Evolutionary conservation across 179 eudicot species (phyloP).

Genomic region (Vitellaria paradoxa): DNA sequence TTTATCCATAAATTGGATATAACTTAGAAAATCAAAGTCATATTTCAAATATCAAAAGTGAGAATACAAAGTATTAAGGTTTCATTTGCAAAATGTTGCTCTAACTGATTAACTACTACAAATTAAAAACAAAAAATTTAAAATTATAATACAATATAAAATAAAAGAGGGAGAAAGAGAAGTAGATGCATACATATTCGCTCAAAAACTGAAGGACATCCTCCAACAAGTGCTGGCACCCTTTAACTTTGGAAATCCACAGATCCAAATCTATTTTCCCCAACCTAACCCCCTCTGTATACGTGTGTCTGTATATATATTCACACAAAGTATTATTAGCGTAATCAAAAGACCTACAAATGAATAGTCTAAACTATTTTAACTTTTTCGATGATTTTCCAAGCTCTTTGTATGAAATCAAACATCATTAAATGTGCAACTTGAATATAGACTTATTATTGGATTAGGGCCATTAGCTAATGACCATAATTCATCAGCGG

Average conservation of each 20-base stretch:
- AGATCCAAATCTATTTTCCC: constrained; percentile 71
- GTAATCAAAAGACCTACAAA: no score
- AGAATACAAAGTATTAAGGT: not conserved
- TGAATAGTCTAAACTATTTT: no score
- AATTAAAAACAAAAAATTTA: no score
- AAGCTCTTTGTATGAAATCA: no score
- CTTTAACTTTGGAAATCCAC: constrained; percentile 83
- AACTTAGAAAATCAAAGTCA: not conserved
- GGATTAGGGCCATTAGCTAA: no score
- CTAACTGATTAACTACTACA: not conserved
- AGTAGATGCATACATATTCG: constrained; percentile 52
- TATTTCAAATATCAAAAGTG: not conserved
- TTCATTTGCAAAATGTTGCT: not conserved
- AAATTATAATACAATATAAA: no score
- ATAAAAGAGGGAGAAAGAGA: not conserved
- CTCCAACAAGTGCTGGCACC: constrained; percentile 82
- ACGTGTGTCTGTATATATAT: not conserved
- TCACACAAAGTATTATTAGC: not conserved
- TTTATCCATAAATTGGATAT: not conserved
- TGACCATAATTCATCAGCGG: no score
- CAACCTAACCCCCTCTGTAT: not conserved
- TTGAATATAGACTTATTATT: no score
- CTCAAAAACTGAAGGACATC: constrained; percentile 85
- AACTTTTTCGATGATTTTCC: no score
- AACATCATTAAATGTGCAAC: no score